Percentiles rank a stretch among this genome's conserved stretches.
Conservation (phyloP, 257 asterid species). For the Misopates orontium region DNA sequence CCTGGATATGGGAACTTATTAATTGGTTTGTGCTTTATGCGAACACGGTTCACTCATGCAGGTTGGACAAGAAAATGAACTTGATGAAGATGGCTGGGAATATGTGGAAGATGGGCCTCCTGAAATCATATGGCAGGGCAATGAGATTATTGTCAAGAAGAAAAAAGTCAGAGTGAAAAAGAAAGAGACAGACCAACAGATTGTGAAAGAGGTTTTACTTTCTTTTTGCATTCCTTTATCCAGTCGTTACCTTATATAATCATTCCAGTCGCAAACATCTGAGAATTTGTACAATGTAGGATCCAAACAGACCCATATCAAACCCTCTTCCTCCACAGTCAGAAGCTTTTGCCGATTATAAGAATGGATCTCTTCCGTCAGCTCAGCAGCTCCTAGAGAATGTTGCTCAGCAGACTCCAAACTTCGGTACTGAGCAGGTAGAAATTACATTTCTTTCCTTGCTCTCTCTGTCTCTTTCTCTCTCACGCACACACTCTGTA, state of each 20-base stretch:
- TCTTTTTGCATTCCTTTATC: slow-evolving; percentile 20
- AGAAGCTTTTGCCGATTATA: slow-evolving; percentile 65
- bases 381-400: slow-evolving; percentile 80
- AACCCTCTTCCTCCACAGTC: slow-evolving; percentile 96
- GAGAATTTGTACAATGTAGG: slow-evolving; percentile 44
- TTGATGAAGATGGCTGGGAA: slow-evolving; percentile 76
- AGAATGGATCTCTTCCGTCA: slow-evolving; percentile 54
- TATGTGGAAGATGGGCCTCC: slow-evolving; percentile 96
- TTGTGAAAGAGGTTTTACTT: slow-evolving; percentile 52
- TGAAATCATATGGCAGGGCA: slow-evolving; percentile 95
- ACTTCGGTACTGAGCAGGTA: slow-evolving; percentile 98
- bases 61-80: slow-evolving; percentile 49
- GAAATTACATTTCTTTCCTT: slow-evolving; percentile 14
- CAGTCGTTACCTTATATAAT: not conserved
- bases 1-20: slow-evolving; percentile 2
- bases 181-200: slow-evolving; percentile 42
- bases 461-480: not conserved
- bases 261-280: slow-evolving; percentile 25
- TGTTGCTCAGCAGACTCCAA: slow-evolving; percentile 93
- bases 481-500: not conserved
- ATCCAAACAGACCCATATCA: slow-evolving; percentile 80
- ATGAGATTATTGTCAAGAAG: slow-evolving; percentile 95
- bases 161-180: slow-evolving; percentile 76
- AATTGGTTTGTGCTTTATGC: slow-evolving; percentile 2
- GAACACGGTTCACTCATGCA: slow-evolving; percentile 26